Evolutionary conservation across 2,329 filamentous ascomycete species (phyloP).

Genomic region (Rutstroemia sp.): DNA sequence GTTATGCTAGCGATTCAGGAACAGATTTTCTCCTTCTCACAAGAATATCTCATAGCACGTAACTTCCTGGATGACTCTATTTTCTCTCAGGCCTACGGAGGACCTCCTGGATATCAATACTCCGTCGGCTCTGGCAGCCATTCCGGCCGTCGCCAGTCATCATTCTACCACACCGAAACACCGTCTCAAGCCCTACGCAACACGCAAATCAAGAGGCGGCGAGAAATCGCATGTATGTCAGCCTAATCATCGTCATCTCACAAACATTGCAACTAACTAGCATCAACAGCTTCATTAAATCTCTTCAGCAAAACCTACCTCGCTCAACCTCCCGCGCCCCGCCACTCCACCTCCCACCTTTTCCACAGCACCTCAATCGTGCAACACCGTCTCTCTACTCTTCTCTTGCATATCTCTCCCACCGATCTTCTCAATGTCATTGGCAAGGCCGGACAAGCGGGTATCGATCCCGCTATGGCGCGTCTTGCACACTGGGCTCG

Average conservation of each 20-base stretch:
- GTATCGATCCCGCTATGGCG: slow-evolving; percentile 13
- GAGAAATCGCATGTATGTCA: slow-evolving; percentile 6
- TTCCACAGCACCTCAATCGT: neutral
- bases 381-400: neutral
- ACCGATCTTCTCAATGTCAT: neutral
- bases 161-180: neutral
- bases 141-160: neutral
- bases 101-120: neutral
- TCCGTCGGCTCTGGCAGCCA: neutral
- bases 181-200: slow-evolving; percentile 1
- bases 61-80: slow-evolving; percentile 15
- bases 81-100: neutral
- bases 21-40: slow-evolving; percentile 17
- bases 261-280: neutral
- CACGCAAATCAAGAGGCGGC: neutral
- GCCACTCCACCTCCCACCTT: slow-evolving; percentile 7
- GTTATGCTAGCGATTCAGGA: slow-evolving; percentile 19
- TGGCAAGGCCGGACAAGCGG: slow-evolving; percentile 10
- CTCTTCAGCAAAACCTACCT: slow-evolving; percentile 14
- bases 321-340: neutral
- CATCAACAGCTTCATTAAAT: neutral
- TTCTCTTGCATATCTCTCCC: neutral
- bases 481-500: slow-evolving; percentile 16
- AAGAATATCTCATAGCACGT: slow-evolving; percentile 15
- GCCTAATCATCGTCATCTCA: neutral